A percentile compares a stretch with the other conserved stretches of the same genome.
Evolutionary conservation across 495 filamentous ascomycete species (phyloP).

Genomic region (Xylaria venustula): DNA sequence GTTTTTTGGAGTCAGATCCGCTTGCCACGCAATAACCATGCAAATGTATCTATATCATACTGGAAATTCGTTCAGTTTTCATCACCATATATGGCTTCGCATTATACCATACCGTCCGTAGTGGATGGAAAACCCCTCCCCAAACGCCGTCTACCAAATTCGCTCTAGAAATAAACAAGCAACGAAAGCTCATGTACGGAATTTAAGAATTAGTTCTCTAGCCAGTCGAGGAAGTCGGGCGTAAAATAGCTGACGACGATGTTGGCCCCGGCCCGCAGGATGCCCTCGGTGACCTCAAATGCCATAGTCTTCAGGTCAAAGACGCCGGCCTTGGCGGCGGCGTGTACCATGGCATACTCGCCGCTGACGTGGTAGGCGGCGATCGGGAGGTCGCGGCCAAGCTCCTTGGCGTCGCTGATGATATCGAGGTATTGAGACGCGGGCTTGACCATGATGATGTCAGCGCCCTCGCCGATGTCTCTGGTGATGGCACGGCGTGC

Average conservation of each 20-base stretch:
- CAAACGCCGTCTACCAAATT: conserved; percentile 12
- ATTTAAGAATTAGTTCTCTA: conserved; percentile 35
- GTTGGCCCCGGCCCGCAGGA: conserved; percentile 85
- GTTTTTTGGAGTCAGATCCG: background rate
- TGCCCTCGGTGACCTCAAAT: conserved; percentile 89
- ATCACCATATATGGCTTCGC: background rate
- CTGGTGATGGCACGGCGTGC: conserved; percentile 86
- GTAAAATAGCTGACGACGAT: conserved; percentile 94
- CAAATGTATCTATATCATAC: background rate
- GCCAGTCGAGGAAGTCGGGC: conserved; percentile 90
- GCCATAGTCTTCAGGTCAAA: conserved; percentile 96
- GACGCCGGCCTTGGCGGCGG: conserved; percentile 92
- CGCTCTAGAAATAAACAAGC: background rate
- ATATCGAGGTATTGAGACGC: conserved; percentile 93
- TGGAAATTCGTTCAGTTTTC: background rate
- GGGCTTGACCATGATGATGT: conserved; percentile 99
- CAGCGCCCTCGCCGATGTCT: conserved; percentile 89
- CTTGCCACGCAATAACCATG: conserved; percentile 2
- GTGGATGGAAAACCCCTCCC: background rate
- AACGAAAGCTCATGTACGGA: background rate
- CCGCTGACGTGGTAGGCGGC: conserved; percentile 96
- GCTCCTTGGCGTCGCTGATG: conserved; percentile 91
- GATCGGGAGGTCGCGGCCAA: conserved; percentile 84
- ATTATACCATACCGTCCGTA: background rate
- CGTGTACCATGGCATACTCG: conserved; percentile 98